A percentile compares a stretch with the other conserved stretches of the same genome.
phyloP scores from a whole-genome alignment of 2,329 filamentous ascomycete species.

The Passalora sequoiae region DNA sequence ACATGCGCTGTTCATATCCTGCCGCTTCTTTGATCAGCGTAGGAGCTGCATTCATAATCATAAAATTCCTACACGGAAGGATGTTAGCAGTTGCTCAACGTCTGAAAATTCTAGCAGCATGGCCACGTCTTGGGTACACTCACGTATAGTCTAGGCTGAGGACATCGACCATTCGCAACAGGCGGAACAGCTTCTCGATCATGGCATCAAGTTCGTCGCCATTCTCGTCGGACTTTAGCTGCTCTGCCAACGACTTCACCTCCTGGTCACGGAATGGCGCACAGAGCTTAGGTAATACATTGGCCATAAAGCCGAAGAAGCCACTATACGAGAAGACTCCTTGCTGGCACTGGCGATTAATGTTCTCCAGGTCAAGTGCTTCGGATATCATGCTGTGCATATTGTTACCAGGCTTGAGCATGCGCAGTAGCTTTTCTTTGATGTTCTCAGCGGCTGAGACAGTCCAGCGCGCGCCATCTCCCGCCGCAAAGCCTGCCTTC shows the following conservation, averaged over 20 bases:
- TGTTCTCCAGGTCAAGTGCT: slow-evolving; percentile 66
- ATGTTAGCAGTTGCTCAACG: too few relatives aligned
- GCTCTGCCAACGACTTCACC: slow-evolving; percentile 62
- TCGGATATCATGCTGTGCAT: slow-evolving; percentile 72
- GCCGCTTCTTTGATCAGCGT: slow-evolving; percentile 65
- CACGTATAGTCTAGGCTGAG: slow-evolving; percentile 71
- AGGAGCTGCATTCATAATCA: slow-evolving; percentile 66
- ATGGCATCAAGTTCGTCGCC: slow-evolving; percentile 54
- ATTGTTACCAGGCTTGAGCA: slow-evolving; percentile 65
- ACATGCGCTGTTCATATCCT: slow-evolving; percentile 69
- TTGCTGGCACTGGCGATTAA: slow-evolving; percentile 62
- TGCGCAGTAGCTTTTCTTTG: slow-evolving; percentile 64
- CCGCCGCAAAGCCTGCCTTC: slow-evolving; percentile 57
- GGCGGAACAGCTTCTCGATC: slow-evolving; percentile 68
- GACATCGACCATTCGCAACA: slow-evolving; percentile 69
- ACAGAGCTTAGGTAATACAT: slow-evolving; percentile 71
- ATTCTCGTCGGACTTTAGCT: slow-evolving; percentile 37
- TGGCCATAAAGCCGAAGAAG: slow-evolving; percentile 72
- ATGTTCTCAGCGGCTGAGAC: slow-evolving; percentile 66
- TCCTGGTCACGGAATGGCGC: slow-evolving; percentile 75
- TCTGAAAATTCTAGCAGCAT: too few relatives aligned
- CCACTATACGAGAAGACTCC: slow-evolving; percentile 75
- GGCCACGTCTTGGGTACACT: too few relatives aligned
- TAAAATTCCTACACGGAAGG: too few relatives aligned
- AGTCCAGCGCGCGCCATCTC: slow-evolving; percentile 63